These are phyloP conservation scores for Aureoboletus auriporus DNA, from an alignment of 768 basidiomycete genomes.

Conservation along the genomic window DNA sequence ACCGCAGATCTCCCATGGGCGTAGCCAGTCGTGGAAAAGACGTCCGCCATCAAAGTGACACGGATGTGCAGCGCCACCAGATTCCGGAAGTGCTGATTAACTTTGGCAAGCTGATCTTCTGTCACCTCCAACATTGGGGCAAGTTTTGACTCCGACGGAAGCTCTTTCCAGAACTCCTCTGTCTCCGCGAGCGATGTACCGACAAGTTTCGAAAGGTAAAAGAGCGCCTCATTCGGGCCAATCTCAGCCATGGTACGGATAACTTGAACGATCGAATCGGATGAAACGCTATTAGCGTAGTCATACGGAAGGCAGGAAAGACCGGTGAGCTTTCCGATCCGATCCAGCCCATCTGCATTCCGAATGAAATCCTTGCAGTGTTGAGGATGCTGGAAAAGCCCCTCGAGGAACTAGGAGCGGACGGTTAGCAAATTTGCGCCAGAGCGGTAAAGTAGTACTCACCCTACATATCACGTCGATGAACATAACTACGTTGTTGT, in stretches of 20 bases:
- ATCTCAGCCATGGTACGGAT: conserved; percentile 88
- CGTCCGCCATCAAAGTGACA: conserved; percentile 79
- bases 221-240: conserved; percentile 70
- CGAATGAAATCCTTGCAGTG: conserved; percentile 90
- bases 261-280: conserved; percentile 84
- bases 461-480: conserved; percentile 80
- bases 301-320: conserved; percentile 88
- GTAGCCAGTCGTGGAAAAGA: conserved; percentile 80
- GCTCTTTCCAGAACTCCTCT: conserved; percentile 61
- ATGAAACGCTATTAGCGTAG: conserved; percentile 79
- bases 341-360: conserved; percentile 65
- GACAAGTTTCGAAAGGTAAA: conserved; percentile 66
- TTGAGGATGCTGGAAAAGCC: conserved; percentile 86
- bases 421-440: conserved; percentile 1
- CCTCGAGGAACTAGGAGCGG: conserved; percentile 74
- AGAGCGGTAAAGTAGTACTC: conserved; percentile 23
- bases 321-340: conserved; percentile 71
- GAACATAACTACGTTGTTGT: conserved; percentile 72
- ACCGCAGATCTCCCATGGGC: conserved; percentile 76
- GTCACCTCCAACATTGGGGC: conserved; percentile 52
- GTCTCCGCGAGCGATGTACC: conserved; percentile 67
- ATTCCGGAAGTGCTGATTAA: conserved; percentile 65
- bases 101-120: conserved; percentile 46
- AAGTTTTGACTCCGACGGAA: conserved; percentile 56
- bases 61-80: conserved; percentile 76